Evolutionary conservation across 2,329 filamentous ascomycete genomes (phyloP), one percentile per base, ranked within the genome.

Genomic region (Neonectria punicea): DNA sequence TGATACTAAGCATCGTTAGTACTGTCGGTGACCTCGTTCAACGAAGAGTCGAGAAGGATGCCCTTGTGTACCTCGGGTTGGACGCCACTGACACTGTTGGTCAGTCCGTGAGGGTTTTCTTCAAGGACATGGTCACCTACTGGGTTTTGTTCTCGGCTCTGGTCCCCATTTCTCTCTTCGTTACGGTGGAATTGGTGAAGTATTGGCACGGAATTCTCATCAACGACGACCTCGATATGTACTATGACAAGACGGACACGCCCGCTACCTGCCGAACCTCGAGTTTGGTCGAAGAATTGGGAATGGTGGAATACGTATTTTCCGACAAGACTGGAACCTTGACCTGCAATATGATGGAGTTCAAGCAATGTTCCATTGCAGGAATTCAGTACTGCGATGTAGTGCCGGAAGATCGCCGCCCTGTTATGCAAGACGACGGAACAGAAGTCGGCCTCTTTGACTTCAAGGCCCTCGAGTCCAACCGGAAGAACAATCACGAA

Each of bases 321-420:
- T 98, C 94, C 0, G 95, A 98, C 84, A 98, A 98, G 84, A 98
- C 95, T 1, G 95, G 95, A 47, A 98, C 95, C 4, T 83, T 98
- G 74, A 98, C 95, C n/a, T 97, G 94, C 81, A 98, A 98, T 77
- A 90, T 93, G 86, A 98, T 99, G 96, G 95, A 98, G 79, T 99
- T 98, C 80, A 94, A 94, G 77, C 94, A 98, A 79, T 97, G 93
- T 75, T 92, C 92, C 0, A 98, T 99, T 75, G 93, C 89, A 28
- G 96, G 96, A 28, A 90, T 98, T 58, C 95, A 97, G 80, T 99
- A 99, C 76, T 92, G 93, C 13, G 94, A 96, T 58, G 93, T 95
- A 47, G 90, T 98, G 2, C 92, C 96, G 0, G 96, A 99, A 79
- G 96, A 99, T 77, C 89, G 93, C 62, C 88, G 93, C 73, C 91